phyloP scores from a whole-genome alignment of 805 yeast species.

The Saccharomyces eubayanus region DNA sequence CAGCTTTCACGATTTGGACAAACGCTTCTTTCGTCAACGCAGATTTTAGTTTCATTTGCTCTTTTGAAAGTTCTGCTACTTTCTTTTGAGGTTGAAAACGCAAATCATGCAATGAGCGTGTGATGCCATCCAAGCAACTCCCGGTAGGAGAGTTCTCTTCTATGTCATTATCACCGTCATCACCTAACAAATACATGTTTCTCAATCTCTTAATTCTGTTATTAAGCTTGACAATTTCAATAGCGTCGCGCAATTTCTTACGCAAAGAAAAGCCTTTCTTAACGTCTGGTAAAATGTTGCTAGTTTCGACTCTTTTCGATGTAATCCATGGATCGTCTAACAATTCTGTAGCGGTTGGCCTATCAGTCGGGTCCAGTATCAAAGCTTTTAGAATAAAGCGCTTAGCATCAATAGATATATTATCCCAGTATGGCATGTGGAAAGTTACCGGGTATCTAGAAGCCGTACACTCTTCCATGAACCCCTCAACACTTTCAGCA shows the following conservation, averaged over 20 bases:
- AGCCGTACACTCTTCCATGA: slow-evolving; percentile 65
- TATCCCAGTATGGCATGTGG: slow-evolving; percentile 80
- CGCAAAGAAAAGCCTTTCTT: slow-evolving; percentile 78
- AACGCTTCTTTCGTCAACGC: slow-evolving; percentile 46
- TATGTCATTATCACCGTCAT: slow-evolving; percentile 34
- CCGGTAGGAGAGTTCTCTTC: slow-evolving; percentile 15
- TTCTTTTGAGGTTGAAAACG: slow-evolving; percentile 6
- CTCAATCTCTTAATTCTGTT: slow-evolving; percentile 70
- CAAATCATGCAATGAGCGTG: slow-evolving; percentile 13
- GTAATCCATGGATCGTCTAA: slow-evolving; percentile 72
- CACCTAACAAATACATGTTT: slow-evolving; percentile 42
- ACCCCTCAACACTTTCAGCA: slow-evolving; percentile 73
- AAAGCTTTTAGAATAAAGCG: slow-evolving; percentile 65
- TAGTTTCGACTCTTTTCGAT: slow-evolving; percentile 37
- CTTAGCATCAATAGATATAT: slow-evolving; percentile 73
- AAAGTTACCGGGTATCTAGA: slow-evolving; percentile 71
- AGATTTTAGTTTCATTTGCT: slow-evolving; percentile 28
- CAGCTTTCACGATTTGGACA: slow-evolving; percentile 64
- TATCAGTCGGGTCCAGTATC: slow-evolving; percentile 53
- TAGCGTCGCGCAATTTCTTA: slow-evolving; percentile 74
- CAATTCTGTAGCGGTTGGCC: slow-evolving; percentile 63
- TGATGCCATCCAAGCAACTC: slow-evolving; percentile 15
- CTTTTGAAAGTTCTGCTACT: slow-evolving; percentile 6
- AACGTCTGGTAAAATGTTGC: slow-evolving; percentile 75
- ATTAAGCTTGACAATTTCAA: slow-evolving; percentile 73